Evolutionary conservation across 75 land plant species (phyloP), one percentile per base, ranked within the genome.

Genomic region (Adiantum capillusveneris): DNA sequence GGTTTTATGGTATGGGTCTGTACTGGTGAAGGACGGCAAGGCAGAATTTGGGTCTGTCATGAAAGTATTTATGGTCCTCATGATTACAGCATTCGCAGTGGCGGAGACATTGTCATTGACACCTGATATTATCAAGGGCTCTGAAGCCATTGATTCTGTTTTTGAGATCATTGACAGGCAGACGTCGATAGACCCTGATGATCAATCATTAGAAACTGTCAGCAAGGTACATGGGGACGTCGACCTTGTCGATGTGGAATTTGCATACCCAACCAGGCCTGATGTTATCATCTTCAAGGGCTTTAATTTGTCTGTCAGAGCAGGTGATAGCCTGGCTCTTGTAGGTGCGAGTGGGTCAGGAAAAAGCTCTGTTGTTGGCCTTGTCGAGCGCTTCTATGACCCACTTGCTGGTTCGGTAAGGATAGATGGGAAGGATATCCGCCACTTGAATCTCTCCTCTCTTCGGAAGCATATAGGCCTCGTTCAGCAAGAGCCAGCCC

Each of bases 401-500:
- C 93, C 93, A 1, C 63, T 56, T 0, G 74, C 72, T 7, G 93
- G 93, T 21, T 76, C 79, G 59, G 89, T 88, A 54, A 58, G 68
- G 75, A 78, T 94, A 16, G 96, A 94, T 60, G 96, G 98, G 16
- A 90, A 77, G 59, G 98, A 94, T 60, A 86, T 94, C 26, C 60
- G 80, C 29, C 64, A 78, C 13, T 26, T 94, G 44, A 80, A 90
- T 59, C 71, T 94, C 63, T 73, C 78, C 50, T 94, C 96, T 0
- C 67, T 89, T 7, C 76, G 96, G 53, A 76, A 69, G 16, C 82
- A 94, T 65, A 90, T 94, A n/a, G 96, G 96, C 12, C 77, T 94
- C 27, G 98, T 94, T 31, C 96, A 91, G 52, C 98, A 94, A 67
- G 98, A 94, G 72, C 98, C 98, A n/a, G 81, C 79, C 5, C 75